phyloP scores from a whole-genome alignment of 2,329 filamentous ascomycete species.

The Hypoxylon sp. region DNA sequence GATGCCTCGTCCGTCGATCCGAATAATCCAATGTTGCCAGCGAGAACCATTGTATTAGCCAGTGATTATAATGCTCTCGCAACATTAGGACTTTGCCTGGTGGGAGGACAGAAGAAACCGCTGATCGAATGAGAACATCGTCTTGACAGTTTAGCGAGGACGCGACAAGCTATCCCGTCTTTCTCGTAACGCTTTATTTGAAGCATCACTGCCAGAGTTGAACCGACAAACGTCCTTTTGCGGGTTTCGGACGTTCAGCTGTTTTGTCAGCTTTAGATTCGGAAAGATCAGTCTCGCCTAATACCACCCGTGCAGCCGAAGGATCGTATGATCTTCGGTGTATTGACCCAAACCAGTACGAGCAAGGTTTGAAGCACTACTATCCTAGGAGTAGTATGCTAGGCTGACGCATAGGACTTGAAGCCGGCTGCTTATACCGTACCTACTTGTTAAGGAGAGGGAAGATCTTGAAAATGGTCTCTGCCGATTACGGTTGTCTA shows the following conservation, averaged over 20 bases:
- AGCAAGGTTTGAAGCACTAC: conserved; percentile 9
- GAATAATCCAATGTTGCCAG: conserved; percentile 93
- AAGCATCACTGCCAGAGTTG: conserved; percentile 6
- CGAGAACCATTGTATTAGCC: conserved; percentile 83
- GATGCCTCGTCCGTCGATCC: conserved; percentile 90
- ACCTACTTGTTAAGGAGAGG: not conserved
- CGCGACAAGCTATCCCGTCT: not conserved
- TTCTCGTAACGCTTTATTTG: conserved; percentile 6
- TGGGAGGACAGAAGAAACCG: conserved; percentile 75
- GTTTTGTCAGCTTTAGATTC: not conserved
- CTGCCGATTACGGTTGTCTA: not conserved
- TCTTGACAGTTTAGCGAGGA: not conserved
- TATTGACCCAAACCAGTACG: not conserved
- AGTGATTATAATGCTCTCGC: conserved; percentile 77
- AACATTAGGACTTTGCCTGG: conserved; percentile 74
- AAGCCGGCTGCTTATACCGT: conserved; percentile 8
- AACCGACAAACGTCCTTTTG: conserved; percentile 3
- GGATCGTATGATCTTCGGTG: conserved; percentile 3
- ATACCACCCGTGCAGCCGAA: conserved; percentile 10
- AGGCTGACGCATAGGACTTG: not conserved
- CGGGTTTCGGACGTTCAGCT: not conserved
- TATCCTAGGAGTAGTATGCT: not conserved
- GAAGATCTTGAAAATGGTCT: not conserved
- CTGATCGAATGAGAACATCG: conserved; percentile 69
- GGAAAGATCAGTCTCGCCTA: conserved; percentile 7